Conservation (phyloP, 2,329 filamentous ascomycete genomes). For the Pyrenochaeta sp. region DNA sequence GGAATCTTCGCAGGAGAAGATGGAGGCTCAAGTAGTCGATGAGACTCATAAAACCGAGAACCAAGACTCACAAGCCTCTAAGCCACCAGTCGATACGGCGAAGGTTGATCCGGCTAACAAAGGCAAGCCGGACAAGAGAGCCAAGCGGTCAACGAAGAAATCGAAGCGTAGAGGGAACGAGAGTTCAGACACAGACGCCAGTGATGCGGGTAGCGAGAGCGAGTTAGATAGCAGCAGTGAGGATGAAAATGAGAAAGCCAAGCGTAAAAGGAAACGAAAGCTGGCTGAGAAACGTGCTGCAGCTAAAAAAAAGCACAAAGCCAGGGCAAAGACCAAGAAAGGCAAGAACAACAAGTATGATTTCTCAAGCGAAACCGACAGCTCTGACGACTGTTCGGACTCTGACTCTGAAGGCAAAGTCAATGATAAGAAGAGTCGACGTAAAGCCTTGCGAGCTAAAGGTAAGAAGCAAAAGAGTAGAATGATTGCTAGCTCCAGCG, state of each 20-base stretch:
- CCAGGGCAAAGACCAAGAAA: conserved; percentile 32
- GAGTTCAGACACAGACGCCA: conserved; percentile 31
- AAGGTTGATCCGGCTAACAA: conserved; percentile 9
- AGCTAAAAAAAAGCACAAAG: conserved; percentile 30
- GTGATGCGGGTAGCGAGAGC: conserved; percentile 24
- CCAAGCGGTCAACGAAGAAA: conserved; percentile 23
- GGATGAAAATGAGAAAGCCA: conserved; percentile 33
- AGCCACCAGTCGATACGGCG: conserved; percentile 14
- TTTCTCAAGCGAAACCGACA: conserved; percentile 23
- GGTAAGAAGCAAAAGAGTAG: conserved; percentile 32
- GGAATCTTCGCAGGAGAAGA: conserved; percentile 21
- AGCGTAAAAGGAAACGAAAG: conserved; percentile 31
- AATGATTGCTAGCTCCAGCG: conserved; percentile 29
- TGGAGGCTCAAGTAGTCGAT: conserved; percentile 12
- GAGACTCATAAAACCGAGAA: conserved; percentile 2
- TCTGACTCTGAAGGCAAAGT: conserved; percentile 23
- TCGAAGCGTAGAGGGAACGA: conserved; percentile 26
- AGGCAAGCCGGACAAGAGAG: conserved; percentile 20
- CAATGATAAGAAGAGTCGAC: conserved; percentile 18
- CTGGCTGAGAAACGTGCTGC: conserved; percentile 16
- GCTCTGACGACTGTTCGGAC: conserved; percentile 21
- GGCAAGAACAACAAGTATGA: conserved; percentile 32
- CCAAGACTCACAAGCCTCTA: conserved; percentile 3
- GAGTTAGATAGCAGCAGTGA: conserved; percentile 30
- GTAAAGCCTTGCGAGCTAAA: conserved; percentile 28